Conservation (phyloP, 345 rosid genomes). For the Gossypium stocksii region DNA sequence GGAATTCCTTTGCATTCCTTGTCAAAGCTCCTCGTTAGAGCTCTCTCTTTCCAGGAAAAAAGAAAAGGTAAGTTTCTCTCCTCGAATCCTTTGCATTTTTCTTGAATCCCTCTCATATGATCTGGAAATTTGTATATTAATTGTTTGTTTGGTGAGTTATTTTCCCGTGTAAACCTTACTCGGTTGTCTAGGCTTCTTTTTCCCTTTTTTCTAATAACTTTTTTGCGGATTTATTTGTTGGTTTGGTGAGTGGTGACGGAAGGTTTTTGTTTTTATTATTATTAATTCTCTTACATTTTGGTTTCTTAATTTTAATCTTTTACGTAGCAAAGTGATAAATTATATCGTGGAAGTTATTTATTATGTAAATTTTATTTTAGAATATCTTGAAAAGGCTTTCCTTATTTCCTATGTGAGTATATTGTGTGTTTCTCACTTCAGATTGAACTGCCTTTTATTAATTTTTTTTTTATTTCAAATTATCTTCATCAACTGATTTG, state of each 20-base stretch:
- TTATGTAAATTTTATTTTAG: too few species aligned
- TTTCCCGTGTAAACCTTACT: too few species aligned
- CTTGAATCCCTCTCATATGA: not conserved
- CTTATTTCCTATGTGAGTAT: not conserved
- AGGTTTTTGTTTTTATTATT: too few species aligned
- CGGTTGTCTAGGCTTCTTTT: not conserved
- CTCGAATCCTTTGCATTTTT: not conserved
- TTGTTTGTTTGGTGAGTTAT: conserved; percentile 2
- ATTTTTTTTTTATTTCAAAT: not conserved
- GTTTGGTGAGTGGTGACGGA: too few species aligned
- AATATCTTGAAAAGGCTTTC: too few species aligned
- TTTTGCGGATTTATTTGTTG: not conserved
- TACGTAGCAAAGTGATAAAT: too few species aligned
- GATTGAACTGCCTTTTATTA: not conserved
- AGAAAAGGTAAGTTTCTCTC: not conserved
- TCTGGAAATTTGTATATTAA: not conserved
- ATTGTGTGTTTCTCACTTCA: not conserved
- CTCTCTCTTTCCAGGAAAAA: not conserved
- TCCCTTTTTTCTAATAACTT: not conserved
- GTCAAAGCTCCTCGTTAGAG: not conserved
- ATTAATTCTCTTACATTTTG: too few species aligned
- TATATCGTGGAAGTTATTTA: not conserved
- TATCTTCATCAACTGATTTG: not conserved
- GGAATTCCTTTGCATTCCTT: not conserved
- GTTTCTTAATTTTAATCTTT: too few species aligned